Base-by-base conservation (phyloP, 108 stramenopile genomes). In the Cylindrotheca closterium region DNA sequence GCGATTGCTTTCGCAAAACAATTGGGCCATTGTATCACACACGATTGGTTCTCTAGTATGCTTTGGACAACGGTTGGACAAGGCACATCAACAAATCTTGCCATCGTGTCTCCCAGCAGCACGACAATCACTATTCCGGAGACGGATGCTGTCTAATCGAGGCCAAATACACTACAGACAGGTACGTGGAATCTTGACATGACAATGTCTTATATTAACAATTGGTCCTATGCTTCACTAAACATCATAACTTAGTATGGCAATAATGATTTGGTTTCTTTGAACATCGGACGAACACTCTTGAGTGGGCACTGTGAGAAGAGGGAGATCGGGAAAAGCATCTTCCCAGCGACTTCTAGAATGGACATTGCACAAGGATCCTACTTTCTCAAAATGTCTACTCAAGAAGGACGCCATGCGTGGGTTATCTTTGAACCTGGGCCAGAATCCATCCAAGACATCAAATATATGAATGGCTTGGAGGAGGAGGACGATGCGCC, bases 391-490 rank as follows among this genome's bases (percentile, higher is more conserved):
- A 29, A 54, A n/a, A 69, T 70, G 75, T 63, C 68, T 30, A 70
- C 75, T 15, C 57, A 65, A 47, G 51, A 46, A 34, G 68, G 63
- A 5, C 42, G 68, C 2, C 37, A 37, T 26, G 68, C 68, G 3
- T 12, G 63, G 7, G 68, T 76, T 3, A 64, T 76, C 22, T 76
- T 76, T 37, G 56, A 62, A 8, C 75, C 68, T 2, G 63, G 58
- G 0, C 47, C 30, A 54, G 27, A 69, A 7, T 76, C 75, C 0
- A 10, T 70, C 30, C 21, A 59, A 45, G 75, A 78, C 47, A 73
- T 73, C 58, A 30, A 52, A 29, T 46, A 47, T 33, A 77, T 77
- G 70, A 50, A 64, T 3, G 63, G 50, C 27, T 15, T 64, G 12
- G 48, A 64, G 34, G 51, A 4, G 1, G 63, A 25, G 15, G 63